Conservation (phyloP, 2,329 filamentous ascomycete genomes). For the Celoporthe dispersa region DNA sequence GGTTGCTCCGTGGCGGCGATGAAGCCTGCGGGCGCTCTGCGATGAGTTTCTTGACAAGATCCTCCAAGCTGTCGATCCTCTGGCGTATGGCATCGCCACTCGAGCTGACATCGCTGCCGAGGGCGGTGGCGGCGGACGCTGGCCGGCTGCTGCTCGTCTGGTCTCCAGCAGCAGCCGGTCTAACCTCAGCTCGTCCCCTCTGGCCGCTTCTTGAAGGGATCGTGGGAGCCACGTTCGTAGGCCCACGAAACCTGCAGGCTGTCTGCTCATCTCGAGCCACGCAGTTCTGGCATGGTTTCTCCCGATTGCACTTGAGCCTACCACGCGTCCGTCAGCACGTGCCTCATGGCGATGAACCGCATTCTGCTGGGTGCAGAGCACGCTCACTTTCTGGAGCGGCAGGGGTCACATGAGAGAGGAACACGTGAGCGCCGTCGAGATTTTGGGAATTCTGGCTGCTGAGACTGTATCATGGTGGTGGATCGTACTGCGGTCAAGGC, state of each 20-base stretch:
- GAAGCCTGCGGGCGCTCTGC: constrained; percentile 23
- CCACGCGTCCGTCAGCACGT: constrained; percentile 11
- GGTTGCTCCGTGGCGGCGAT: background rate
- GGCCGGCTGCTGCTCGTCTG: background rate
- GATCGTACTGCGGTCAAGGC: too few species aligned
- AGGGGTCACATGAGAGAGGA: constrained; percentile 34
- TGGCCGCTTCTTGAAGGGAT: background rate
- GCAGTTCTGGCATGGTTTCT: constrained; percentile 38
- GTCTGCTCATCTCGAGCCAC: constrained; percentile 31
- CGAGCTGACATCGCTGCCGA: background rate
- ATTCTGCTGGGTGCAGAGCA: background rate
- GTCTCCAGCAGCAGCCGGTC: background rate
- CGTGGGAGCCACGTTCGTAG: constrained; percentile 20
- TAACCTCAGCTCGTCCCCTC: background rate
- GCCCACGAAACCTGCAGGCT: constrained; percentile 34
- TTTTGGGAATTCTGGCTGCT: constrained; percentile 13
- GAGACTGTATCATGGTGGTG: constrained; percentile 21
- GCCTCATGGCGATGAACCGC: background rate
- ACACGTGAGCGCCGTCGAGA: constrained; percentile 30
- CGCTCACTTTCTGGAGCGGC: constrained; percentile 33
- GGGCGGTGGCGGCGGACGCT: background rate
- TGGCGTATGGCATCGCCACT: constrained; percentile 32
- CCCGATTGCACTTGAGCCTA: constrained; percentile 38
- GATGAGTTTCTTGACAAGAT: constrained; percentile 32
- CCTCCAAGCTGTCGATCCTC: constrained; percentile 33